Conservation (phyloP, 352 stramenopile genomes). For the Lagenidium sp. region DNA sequence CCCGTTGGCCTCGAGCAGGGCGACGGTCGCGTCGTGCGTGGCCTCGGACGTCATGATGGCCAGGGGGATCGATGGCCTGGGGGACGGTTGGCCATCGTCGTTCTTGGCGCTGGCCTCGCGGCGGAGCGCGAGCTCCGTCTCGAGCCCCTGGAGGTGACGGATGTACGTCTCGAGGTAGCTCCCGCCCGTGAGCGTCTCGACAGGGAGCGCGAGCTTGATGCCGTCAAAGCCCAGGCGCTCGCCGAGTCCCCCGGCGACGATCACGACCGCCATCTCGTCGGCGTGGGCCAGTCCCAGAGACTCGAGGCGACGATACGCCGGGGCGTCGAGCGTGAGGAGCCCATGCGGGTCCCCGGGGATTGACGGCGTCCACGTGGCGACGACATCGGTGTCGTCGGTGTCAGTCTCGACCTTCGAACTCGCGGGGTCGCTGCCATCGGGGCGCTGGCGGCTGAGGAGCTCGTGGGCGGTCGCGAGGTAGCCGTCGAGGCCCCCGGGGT, state of each 20-base stretch:
- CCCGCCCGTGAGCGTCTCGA: conserved; percentile 86
- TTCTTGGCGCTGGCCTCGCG: neutral
- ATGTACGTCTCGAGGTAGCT: conserved; percentile 93
- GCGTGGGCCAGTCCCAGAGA: conserved; percentile 40
- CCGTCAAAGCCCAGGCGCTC: conserved; percentile 94
- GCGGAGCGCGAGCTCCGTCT: conserved; percentile 33
- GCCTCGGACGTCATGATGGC: conserved; percentile 98
- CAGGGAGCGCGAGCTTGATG: conserved; percentile 96
- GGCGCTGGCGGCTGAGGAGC: conserved; percentile 19
- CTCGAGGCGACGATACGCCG: conserved; percentile 39
- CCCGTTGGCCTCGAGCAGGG: conserved; percentile 85
- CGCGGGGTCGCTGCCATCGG: no score
- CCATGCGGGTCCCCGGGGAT: conserved; percentile 22
- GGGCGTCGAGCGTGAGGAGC: conserved; percentile 20
- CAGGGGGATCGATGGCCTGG: conserved; percentile 87
- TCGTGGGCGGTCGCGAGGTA: conserved; percentile 43
- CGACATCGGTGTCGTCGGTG: conserved; percentile 1
- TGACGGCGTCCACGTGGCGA: conserved; percentile 29
- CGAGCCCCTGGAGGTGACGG: conserved; percentile 90
- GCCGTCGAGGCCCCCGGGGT: conserved; percentile 43
- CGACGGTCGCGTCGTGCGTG: conserved; percentile 88
- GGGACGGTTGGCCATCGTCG: conserved; percentile 11
- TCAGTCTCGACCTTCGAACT: no score
- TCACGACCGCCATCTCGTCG: conserved; percentile 88
- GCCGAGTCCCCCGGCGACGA: conserved; percentile 96